A percentile compares a stretch with the other conserved stretches of the same genome.
Conservation (phyloP, 2,329 filamentous ascomycete genomes). For the Pseudogymnoascus sp. region DNA sequence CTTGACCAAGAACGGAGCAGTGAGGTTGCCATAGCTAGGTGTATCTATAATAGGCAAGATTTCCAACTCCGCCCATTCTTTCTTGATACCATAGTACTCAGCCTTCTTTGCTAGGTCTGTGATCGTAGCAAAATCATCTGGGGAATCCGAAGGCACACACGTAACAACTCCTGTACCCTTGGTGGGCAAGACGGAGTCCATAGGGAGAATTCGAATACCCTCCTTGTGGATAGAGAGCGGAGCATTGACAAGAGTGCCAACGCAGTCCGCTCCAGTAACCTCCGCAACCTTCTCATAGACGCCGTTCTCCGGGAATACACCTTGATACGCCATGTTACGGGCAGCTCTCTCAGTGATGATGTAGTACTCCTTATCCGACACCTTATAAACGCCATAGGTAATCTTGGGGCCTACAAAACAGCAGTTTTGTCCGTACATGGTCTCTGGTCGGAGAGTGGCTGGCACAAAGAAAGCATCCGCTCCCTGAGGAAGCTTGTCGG, state of each 20-base stretch:
- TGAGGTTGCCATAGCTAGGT: slow-evolving; percentile 76
- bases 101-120: slow-evolving; percentile 88
- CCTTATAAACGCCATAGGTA: slow-evolving; percentile 80
- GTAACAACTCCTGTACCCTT: slow-evolving; percentile 98
- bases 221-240: slow-evolving; percentile 80
- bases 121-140: slow-evolving; percentile 88
- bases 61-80: slow-evolving; percentile 90
- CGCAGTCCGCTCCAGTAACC: slow-evolving; percentile 66
- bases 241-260: slow-evolving; percentile 84
- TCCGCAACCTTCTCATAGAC: slow-evolving; percentile 67
- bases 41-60: slow-evolving; percentile 86
- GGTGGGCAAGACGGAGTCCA: slow-evolving; percentile 84
- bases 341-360: slow-evolving; percentile 75
- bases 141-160: slow-evolving; percentile 89
- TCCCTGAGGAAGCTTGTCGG: slow-evolving; percentile 69
- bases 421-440: slow-evolving; percentile 97
- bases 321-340: slow-evolving; percentile 94
- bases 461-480: slow-evolving; percentile 84
- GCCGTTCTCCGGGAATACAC: slow-evolving; percentile 70
- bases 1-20: slow-evolving; percentile 76
- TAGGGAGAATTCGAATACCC: slow-evolving; percentile 82
- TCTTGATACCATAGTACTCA: slow-evolving; percentile 91
- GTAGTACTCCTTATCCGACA: slow-evolving; percentile 70
- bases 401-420: slow-evolving; percentile 92
- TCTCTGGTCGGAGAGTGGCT: slow-evolving; percentile 88